Conservation (phyloP, 2,329 filamentous ascomycete genomes). For the Samsoniella hepiali region DNA sequence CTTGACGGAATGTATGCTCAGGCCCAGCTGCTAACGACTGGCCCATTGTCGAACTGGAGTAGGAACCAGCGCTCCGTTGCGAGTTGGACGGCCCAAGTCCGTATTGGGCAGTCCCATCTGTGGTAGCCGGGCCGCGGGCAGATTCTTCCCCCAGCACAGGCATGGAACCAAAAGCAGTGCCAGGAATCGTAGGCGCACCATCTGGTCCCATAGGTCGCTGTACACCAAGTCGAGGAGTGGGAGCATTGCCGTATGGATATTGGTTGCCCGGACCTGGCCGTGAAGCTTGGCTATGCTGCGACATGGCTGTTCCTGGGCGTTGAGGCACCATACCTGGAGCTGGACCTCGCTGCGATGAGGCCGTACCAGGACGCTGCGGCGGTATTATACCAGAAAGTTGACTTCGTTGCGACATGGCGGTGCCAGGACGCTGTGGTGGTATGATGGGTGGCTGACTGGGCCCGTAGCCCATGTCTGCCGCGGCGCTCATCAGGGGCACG, state of each 20-base stretch:
- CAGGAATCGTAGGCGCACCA: not conserved
- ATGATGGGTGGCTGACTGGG: constrained; percentile 37
- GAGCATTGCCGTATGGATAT: constrained; percentile 1
- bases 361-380: constrained; percentile 33
- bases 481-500: constrained; percentile 58
- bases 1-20: not conserved
- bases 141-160: not conserved
- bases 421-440: constrained; percentile 31
- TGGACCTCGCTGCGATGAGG: constrained; percentile 33
- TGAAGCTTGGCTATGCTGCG: constrained; percentile 32
- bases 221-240: not conserved
- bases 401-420: constrained; percentile 35
- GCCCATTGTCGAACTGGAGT: not conserved
- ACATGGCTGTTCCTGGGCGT: constrained; percentile 36
- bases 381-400: constrained; percentile 17
- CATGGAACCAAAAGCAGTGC: not conserved
- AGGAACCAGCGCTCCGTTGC: not conserved
- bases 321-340: constrained; percentile 21
- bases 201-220: not conserved
- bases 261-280: constrained; percentile 20
- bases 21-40: not conserved
- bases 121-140: not conserved
- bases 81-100: constrained; percentile 7
- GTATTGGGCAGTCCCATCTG: not conserved
- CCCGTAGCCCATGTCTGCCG: constrained; percentile 57